Evolutionary conservation across 148 eudicot genomes (phyloP).

Genomic region (Chenopodium quinoa): DNA sequence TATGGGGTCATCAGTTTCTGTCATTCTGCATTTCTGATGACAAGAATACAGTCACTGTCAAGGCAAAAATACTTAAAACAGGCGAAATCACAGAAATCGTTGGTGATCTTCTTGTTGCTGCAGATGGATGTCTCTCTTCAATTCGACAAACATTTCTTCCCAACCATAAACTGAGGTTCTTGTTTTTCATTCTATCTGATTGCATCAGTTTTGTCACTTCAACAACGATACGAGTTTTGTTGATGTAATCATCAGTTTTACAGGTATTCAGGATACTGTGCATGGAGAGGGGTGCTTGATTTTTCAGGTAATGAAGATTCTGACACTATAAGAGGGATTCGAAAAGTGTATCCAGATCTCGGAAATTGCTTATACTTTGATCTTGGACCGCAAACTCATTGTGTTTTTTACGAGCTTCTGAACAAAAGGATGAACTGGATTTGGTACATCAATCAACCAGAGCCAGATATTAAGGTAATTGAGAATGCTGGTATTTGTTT

Average conservation of each 20-base stretch:
- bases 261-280: conserved; percentile 85
- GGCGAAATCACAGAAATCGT: conserved; percentile 41
- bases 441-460: conserved; percentile 79
- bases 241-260: not conserved
- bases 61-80: conserved; percentile 43
- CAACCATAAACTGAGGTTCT: conserved; percentile 60
- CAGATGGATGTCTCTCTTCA: conserved; percentile 82
- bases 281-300: conserved; percentile 91
- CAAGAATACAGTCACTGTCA: conserved; percentile 43
- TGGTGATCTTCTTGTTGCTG: conserved; percentile 77
- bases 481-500: not conserved
- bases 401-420: conserved; percentile 62
- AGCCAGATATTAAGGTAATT: conserved; percentile 62
- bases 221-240: not conserved
- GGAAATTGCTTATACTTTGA: conserved; percentile 74
- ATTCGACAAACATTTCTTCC: conserved; percentile 62
- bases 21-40: conserved; percentile 46
- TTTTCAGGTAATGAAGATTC: conserved; percentile 48
- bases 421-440: conserved; percentile 79
- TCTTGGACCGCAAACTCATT: conserved; percentile 49
- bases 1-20: conserved; percentile 68
- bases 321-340: conserved; percentile 41
- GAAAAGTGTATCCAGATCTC: conserved; percentile 59
- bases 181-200: not conserved
- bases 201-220: not conserved